These are phyloP conservation scores for Lentinula detonsa DNA, from an alignment of 768 basidiomycete species.

Conservation along the genomic window DNA sequence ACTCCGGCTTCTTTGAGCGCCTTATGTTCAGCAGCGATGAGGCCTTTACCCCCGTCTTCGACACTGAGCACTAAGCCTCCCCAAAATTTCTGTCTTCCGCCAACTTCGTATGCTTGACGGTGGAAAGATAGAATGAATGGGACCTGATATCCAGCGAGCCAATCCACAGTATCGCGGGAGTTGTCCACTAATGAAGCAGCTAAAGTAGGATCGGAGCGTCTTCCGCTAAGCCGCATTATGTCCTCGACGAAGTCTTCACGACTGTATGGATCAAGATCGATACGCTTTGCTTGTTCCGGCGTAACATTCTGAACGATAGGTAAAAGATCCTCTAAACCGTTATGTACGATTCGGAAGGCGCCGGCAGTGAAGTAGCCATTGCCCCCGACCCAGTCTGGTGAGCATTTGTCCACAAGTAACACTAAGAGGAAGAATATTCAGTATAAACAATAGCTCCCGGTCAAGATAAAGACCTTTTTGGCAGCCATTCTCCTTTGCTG, in stretches of 20 bases:
- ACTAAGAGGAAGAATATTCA: constrained; percentile 23
- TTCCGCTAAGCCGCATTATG: constrained; percentile 53
- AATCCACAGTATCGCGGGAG: constrained; percentile 50
- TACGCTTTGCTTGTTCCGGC: constrained; percentile 32
- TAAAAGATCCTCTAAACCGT: constrained; percentile 54
- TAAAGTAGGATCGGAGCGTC: constrained; percentile 41
- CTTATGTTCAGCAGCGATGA: constrained; percentile 49
- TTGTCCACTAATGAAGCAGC: constrained; percentile 47
- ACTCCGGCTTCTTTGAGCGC: constrained; percentile 46
- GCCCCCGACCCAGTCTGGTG: constrained; percentile 58
- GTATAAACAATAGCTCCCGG: background rate
- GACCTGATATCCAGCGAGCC: constrained; percentile 46
- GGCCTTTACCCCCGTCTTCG: constrained; percentile 63
- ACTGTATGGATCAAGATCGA: constrained; percentile 58
- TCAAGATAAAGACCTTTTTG: constrained; percentile 29
- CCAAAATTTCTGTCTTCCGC: constrained; percentile 63
- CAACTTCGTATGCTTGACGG: constrained; percentile 61
- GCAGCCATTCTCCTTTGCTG: constrained; percentile 56
- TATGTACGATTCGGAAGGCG: constrained; percentile 58
- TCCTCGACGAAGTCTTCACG: constrained; percentile 46
- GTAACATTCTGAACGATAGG: constrained; percentile 45
- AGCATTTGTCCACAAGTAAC: constrained; percentile 61
- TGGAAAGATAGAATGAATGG: constrained; percentile 58
- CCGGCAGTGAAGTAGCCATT: constrained; percentile 74
- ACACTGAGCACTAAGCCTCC: constrained; percentile 60